Base-by-base conservation (phyloP, 768 basidiomycete genomes). In the Candolleomyces eurysporus region DNA sequence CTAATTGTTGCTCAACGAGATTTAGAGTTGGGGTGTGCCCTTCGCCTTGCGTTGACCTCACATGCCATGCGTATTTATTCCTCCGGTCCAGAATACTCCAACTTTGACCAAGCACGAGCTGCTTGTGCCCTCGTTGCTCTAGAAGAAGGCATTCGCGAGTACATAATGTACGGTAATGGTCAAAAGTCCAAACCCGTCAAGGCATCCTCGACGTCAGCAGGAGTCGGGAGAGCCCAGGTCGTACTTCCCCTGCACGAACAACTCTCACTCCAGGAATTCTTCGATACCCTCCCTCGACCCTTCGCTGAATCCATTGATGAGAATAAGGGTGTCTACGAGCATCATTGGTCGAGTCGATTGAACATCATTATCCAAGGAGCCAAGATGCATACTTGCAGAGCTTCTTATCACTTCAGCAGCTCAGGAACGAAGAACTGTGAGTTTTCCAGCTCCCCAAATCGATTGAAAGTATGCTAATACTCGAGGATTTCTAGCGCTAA, bases 231-330 rank as follows among this genome's bases (percentile, higher is more conserved):
- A 17, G 32, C 31, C 17, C 26, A 43, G 5, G 36, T 30, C 11
- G 14, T n/a, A 49, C 50, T 6, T 30, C 59, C 50, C 55, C 42
- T 42, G 55, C 57, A 43, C 50, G 30, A 43, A 26, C 64, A 54
- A 10, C 57, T 57, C 17, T 58, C 64, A 17, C 39, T 91, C 0
- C 85, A 87, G 62, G 71, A 71, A 1, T 90, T 86, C 69, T 88
- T 82, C 65, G 87, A 87, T n/a, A 70, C 82, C 14, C 80, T 91
- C 49, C 88, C 89, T 1, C 78, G 79, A 49, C 89, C 88, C 1
- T 82, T 89, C 56, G 83, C 86, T 0, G 85, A 87, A 61, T 66
- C 75, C 11, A 75, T 87, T 10, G 78, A 76, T 1, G 74, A 77
- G 14, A 78, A 78, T 63, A 69, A 76, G 3, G 81, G 80, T 7